These are phyloP conservation scores for Pyrus hybrid DNA, from an alignment of 331 rosid genomes.

Conservation along the genomic window DNA sequence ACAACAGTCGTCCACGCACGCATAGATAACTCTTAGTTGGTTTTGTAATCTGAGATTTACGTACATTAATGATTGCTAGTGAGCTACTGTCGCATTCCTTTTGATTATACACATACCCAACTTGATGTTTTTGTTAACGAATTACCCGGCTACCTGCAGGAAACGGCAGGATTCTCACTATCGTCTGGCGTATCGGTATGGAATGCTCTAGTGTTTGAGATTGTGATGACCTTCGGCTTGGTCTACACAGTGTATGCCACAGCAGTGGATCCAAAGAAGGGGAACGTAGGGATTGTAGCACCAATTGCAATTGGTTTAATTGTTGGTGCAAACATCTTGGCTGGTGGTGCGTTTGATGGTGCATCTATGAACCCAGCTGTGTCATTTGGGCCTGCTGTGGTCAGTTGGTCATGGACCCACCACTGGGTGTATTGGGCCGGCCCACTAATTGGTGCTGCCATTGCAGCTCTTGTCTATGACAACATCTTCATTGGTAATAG, in stretches of 20 bases:
- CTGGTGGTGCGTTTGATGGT: constrained; percentile 78
- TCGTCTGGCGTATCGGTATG: constrained; percentile 58
- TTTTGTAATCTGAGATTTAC: no score
- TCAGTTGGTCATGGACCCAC: constrained; percentile 61
- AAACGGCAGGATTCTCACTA: constrained; percentile 51
- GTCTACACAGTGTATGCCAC: constrained; percentile 84
- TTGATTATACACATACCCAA: background rate
- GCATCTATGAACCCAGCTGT: constrained; percentile 92
- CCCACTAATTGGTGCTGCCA: constrained; percentile 54
- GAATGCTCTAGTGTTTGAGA: constrained; percentile 72
- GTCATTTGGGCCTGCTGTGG: constrained; percentile 70
- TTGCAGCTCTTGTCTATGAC: constrained; percentile 70
- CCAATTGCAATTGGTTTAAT: constrained; percentile 70
- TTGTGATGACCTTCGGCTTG: constrained; percentile 81
- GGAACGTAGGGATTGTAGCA: constrained; percentile 50
- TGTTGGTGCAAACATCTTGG: constrained; percentile 81
- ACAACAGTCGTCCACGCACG: no score
- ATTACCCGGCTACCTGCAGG: constrained; percentile 21
- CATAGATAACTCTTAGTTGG: no score
- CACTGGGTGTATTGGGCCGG: constrained; percentile 87
- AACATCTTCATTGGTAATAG: constrained; percentile 47
- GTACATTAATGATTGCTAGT: no score
- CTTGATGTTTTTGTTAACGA: background rate
- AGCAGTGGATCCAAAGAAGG: constrained; percentile 74
- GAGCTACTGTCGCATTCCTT: no score